Conservation (phyloP, 768 basidiomycete species). For the Infundibulicybe gibba region DNA sequence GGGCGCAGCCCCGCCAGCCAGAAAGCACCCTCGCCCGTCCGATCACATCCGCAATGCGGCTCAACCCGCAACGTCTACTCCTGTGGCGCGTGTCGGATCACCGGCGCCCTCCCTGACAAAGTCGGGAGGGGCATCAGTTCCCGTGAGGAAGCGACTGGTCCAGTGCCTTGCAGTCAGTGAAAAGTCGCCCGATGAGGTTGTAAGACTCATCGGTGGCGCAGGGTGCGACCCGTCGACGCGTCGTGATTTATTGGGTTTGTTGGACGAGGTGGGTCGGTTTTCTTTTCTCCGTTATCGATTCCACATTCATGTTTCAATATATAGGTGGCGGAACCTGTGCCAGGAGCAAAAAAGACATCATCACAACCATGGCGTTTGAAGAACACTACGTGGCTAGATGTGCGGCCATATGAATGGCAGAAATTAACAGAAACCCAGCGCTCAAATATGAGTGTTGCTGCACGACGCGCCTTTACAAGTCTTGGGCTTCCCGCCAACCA, state of each 20-base stretch:
- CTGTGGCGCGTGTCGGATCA: conserved; percentile 4
- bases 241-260: conserved; percentile 40
- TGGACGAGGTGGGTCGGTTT: conserved; percentile 43
- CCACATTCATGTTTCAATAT: background rate
- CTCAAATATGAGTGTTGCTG: conserved; percentile 45
- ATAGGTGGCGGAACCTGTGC: conserved; percentile 50
- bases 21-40: conserved; percentile 29
- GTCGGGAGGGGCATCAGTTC: conserved; percentile 12
- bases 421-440: conserved; percentile 46
- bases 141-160: conserved; percentile 43
- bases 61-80: conserved; percentile 20
- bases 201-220: conserved; percentile 42
- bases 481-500: conserved; percentile 59
- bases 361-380: conserved; percentile 50
- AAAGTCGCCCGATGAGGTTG: conserved; percentile 46
- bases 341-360: conserved; percentile 27
- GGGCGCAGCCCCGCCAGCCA: conserved; percentile 35
- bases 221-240: conserved; percentile 28
- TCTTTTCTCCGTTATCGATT: background rate
- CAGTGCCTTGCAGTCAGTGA: conserved; percentile 48
- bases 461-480: conserved; percentile 40
- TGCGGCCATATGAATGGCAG: conserved; percentile 64
- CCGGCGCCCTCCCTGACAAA: conserved; percentile 11
- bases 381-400: conserved; percentile 57
- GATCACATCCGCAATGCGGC: conserved; percentile 23